phyloP scores from a whole-genome alignment of 148 eudicot genomes.

The Heliamphora exappendiculata region DNA sequence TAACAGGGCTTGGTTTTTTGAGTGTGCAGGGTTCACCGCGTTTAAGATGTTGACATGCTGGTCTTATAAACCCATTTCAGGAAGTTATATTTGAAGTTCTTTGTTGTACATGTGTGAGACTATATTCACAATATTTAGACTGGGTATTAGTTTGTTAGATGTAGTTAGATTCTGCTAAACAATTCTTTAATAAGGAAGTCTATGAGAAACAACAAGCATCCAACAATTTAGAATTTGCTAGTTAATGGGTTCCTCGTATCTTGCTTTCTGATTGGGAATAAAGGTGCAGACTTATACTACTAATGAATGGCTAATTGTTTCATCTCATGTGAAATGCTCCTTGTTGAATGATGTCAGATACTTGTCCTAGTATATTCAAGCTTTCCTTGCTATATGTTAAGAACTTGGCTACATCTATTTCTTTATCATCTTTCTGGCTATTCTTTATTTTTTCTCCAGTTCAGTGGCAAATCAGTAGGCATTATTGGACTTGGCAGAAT shows the following conservation, averaged over 20 bases:
- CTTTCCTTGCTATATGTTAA: not conserved
- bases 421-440: not conserved
- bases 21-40: too few relatives aligned
- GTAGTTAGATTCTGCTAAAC: too few relatives aligned
- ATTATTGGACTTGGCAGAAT: slow-evolving; percentile 85
- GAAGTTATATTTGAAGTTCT: too few relatives aligned
- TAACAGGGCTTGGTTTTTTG: too few relatives aligned
- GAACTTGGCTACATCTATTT: not conserved
- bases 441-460: slow-evolving; percentile 29
- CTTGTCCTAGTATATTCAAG: not conserved
- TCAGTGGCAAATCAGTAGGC: slow-evolving; percentile 81
- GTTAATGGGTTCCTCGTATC: not conserved
- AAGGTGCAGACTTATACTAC: not conserved
- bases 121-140: too few relatives aligned
- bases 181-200: not conserved
- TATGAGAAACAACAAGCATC: too few relatives aligned
- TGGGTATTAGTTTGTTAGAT: too few relatives aligned
- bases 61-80: too few relatives aligned
- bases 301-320: not conserved
- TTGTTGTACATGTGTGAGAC: too few relatives aligned
- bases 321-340: not conserved
- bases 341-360: not conserved
- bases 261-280: not conserved
- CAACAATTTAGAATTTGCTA: not conserved
- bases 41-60: too few relatives aligned